phyloP scores from a whole-genome alignment of 306 rosid genomes.

The Sicyos baderoa region DNA sequence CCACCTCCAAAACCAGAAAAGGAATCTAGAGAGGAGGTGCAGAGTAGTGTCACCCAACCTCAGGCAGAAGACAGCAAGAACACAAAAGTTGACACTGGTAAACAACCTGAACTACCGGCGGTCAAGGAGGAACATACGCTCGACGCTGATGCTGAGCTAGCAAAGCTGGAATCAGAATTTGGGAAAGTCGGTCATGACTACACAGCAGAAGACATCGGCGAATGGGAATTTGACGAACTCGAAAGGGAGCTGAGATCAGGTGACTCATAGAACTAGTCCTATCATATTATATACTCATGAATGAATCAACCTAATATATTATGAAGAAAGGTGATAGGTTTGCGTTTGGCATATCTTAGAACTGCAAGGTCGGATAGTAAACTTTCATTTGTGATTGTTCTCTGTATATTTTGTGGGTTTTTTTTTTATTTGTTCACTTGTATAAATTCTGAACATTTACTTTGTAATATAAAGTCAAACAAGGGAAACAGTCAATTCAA shows the following conservation, averaged over 20 bases:
- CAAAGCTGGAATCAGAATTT: constrained; percentile 80
- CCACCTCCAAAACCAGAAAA: constrained; percentile 47
- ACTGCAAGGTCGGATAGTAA: constrained; percentile 18
- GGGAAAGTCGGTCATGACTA: constrained; percentile 76
- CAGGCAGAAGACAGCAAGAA: constrained; percentile 22
- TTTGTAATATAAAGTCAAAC: constrained; percentile 21
- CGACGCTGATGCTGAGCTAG: constrained; percentile 74
- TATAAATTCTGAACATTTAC: constrained; percentile 44
- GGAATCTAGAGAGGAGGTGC: constrained; percentile 35
- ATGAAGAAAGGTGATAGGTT: constrained; percentile 21
- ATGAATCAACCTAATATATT: constrained; percentile 9
- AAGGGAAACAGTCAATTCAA: not conserved
- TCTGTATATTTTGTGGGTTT: constrained; percentile 37
- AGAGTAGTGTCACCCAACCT: constrained; percentile 27
- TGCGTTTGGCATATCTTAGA: constrained; percentile 26
- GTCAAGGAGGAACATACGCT: constrained; percentile 36
- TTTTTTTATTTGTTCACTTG: constrained; percentile 41
- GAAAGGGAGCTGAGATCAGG: constrained; percentile 73
- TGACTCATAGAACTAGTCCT: constrained; percentile 24
- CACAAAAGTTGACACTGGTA: constrained; percentile 29
- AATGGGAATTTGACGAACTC: constrained; percentile 97
- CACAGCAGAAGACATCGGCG: constrained; percentile 66
- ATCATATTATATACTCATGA: constrained; percentile 5
- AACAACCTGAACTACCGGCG: constrained; percentile 32
- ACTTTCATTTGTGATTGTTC: constrained; percentile 24